Evolutionary conservation across 1,139 yeast genomes (phyloP).

Genomic region (Taphrina pruni): DNA sequence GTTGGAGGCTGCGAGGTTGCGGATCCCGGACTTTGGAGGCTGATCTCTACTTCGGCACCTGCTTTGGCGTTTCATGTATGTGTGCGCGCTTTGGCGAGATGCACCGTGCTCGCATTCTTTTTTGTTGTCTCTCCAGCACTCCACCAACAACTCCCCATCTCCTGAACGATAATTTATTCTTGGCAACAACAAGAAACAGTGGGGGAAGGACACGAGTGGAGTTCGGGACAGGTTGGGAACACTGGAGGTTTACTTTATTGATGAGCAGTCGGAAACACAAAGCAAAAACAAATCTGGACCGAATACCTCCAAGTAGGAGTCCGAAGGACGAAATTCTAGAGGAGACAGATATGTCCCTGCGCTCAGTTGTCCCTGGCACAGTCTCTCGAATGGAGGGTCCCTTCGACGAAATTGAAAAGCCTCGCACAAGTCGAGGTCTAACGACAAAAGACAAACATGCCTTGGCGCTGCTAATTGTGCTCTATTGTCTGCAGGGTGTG

Average conservation of each 20-base stretch:
- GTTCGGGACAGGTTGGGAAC: no score
- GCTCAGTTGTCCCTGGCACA: constrained; percentile 20
- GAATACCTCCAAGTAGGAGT: not conserved
- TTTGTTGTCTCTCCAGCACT: not conserved
- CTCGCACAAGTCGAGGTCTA: constrained; percentile 27
- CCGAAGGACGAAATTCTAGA: not conserved
- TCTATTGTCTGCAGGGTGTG: constrained; percentile 71
- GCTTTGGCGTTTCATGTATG: constrained; percentile 12
- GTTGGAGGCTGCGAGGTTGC: not conserved
- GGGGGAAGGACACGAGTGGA: no score
- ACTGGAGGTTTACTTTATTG: not conserved
- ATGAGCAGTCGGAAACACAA: constrained; percentile 19
- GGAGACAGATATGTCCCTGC: constrained; percentile 34
- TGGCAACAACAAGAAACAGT: no score
- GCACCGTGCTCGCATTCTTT: constrained; percentile 2
- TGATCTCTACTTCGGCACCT: not conserved
- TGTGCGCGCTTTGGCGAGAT: constrained; percentile 2
- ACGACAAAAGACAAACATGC: constrained; percentile 39
- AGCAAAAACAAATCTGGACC: constrained; percentile 1
- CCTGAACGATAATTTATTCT: not conserved
- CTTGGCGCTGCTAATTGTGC: constrained; percentile 36
- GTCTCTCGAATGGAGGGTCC: constrained; percentile 7
- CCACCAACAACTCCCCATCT: not conserved
- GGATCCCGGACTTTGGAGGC: no score
- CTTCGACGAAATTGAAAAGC: constrained; percentile 34